Evolutionary conservation across 768 basidiomycete species (phyloP).

Genomic region (Agaricus blazei): DNA sequence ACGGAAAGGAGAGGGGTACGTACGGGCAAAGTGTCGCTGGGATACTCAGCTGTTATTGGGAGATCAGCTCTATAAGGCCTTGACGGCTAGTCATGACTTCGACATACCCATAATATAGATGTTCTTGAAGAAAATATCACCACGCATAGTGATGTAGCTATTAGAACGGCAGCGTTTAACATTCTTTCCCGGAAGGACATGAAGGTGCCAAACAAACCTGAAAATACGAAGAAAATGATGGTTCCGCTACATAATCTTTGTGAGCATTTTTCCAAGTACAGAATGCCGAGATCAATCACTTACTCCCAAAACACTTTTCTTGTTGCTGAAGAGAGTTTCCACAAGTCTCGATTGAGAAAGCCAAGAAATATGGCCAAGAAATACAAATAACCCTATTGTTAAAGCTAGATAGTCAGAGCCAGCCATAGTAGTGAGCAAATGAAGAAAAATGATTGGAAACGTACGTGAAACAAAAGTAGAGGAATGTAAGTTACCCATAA

Average conservation of each 20-base stretch:
- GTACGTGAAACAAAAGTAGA: slow-evolving; percentile 2
- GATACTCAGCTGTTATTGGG: background rate
- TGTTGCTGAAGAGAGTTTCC: slow-evolving; percentile 1
- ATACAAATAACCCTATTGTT: slow-evolving; percentile 1
- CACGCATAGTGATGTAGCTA: background rate
- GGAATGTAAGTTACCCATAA: slow-evolving; percentile 3
- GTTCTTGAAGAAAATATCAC: slow-evolving; percentile 2
- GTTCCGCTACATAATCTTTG: background rate
- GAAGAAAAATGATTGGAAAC: background rate
- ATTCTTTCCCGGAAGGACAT: too few species aligned
- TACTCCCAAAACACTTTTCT: slow-evolving; percentile 10
- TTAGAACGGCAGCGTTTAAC: background rate
- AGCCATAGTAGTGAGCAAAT: background rate
- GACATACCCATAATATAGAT: background rate
- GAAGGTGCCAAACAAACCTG: background rate
- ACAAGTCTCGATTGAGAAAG: background rate
- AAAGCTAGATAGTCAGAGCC: background rate
- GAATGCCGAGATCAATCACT: background rate
- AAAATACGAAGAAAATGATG: background rate
- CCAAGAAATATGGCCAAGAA: background rate
- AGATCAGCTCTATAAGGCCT: too few species aligned
- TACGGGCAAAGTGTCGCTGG: slow-evolving; percentile 5
- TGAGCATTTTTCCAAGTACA: background rate
- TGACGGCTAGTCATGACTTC: background rate
- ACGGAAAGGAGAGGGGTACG: background rate